Conservation (phyloP, 2,329 filamentous ascomycete genomes). For the Endoconidiophora polonica region DNA sequence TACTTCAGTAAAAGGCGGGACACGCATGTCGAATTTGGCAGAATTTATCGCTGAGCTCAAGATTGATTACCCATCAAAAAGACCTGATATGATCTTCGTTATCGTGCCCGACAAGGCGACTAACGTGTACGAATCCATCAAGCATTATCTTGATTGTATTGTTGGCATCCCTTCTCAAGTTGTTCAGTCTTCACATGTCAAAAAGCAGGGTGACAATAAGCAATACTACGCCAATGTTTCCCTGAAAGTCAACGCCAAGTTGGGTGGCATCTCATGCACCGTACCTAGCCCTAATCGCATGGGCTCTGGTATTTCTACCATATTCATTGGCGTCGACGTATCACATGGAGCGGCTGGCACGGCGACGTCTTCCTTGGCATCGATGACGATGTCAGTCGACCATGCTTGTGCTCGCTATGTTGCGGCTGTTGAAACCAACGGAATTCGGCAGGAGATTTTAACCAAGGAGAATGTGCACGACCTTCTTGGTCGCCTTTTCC, state of each 20-base stretch:
- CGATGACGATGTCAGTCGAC: conserved; percentile 72
- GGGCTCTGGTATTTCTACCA: conserved; percentile 28
- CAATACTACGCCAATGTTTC: conserved; percentile 90
- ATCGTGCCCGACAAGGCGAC: conserved; percentile 32
- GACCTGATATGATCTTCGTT: conserved; percentile 5
- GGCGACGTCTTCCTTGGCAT: conserved; percentile 58
- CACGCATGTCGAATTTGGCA: too few species aligned
- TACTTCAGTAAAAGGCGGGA: too few species aligned
- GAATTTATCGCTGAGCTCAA: too few species aligned
- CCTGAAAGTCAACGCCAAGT: conserved; percentile 95
- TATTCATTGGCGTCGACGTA: conserved; percentile 83
- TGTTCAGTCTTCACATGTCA: conserved; percentile 56
- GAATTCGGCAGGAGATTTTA: conserved; percentile 66
- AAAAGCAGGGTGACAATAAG: conserved; percentile 34
- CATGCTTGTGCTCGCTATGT: conserved; percentile 55
- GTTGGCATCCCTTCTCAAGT: conserved; percentile 75
- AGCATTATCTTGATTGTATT: conserved; percentile 75
- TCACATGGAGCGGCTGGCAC: conserved; percentile 64
- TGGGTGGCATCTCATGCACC: conserved; percentile 60
- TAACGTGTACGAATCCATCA: conserved; percentile 61
- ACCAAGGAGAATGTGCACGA: conserved; percentile 44
- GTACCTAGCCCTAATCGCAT: conserved; percentile 20
- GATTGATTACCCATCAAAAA: too few species aligned
- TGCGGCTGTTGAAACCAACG: conserved; percentile 69
- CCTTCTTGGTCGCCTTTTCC: conserved; percentile 48